These are phyloP conservation scores for Sambucus nigra DNA, from an alignment of 129 eudicot genomes.

Conservation along the genomic window DNA sequence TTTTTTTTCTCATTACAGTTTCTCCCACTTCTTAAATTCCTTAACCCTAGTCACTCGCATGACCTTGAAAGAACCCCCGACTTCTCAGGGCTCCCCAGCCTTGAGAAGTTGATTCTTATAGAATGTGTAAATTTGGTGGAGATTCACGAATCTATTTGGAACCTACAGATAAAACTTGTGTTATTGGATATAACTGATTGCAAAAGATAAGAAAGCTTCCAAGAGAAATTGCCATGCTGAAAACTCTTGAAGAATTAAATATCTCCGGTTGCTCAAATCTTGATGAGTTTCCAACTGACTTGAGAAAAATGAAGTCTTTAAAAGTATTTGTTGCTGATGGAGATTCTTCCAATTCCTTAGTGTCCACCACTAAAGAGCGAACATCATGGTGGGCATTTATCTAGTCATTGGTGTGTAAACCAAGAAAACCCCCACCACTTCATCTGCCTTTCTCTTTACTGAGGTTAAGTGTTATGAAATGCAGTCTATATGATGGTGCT, in stretches of 20 bases:
- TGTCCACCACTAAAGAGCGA: neutral
- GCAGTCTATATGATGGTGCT: neutral
- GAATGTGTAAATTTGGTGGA: neutral
- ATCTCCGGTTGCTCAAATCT: conserved; percentile 14
- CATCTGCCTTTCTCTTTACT: neutral
- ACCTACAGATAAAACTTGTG: neutral
- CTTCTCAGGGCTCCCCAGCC: conserved; percentile 1
- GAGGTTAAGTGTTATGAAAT: neutral
- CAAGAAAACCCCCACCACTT: neutral
- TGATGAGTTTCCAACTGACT: neutral
- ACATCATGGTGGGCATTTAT: neutral
- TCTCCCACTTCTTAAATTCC: conserved; percentile 2
- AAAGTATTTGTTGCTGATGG: neutral
- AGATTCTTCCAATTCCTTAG: neutral
- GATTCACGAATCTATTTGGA: conserved; percentile 6
- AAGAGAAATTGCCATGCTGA: neutral
- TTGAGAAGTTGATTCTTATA: neutral
- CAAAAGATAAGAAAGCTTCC: conserved; percentile 4
- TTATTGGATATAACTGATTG: conserved; percentile 1
- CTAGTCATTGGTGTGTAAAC: neutral
- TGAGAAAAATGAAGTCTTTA: conserved; percentile 1
- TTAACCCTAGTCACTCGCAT: conserved; percentile 8
- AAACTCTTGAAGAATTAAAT: neutral
- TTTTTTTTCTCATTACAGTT: neutral
- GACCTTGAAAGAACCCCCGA: neutral